phyloP scores from a whole-genome alignment of 345 rosid species.

The Gossypium mustelinum region DNA sequence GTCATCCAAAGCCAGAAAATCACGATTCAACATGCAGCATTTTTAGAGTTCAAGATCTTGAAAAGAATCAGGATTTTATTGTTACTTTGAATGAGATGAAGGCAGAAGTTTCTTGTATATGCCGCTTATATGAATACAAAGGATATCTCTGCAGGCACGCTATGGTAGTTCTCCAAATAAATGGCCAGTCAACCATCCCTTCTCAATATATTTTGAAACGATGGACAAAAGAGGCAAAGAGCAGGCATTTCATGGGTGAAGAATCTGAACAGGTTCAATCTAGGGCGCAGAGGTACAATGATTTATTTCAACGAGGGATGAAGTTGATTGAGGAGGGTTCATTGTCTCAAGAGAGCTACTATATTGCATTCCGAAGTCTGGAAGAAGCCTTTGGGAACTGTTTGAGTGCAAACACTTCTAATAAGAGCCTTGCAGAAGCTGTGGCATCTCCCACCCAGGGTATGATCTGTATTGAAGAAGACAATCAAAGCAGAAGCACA shows the following conservation, averaged over 20 bases:
- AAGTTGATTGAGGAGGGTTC: conserved; percentile 63
- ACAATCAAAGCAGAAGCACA: conserved; percentile 37
- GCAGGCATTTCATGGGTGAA: conserved; percentile 33
- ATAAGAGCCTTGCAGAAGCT: conserved; percentile 48
- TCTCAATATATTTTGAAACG: conserved; percentile 56
- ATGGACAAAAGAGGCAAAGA: conserved; percentile 72
- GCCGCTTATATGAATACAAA: conserved; percentile 56
- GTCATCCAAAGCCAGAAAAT: conserved; percentile 56
- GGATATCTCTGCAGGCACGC: conserved; percentile 72
- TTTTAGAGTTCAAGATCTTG: conserved; percentile 61
- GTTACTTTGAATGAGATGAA: conserved; percentile 51
- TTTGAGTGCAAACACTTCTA: conserved; percentile 45
- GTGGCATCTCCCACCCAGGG: conserved; percentile 47
- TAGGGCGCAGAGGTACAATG: conserved; percentile 52
- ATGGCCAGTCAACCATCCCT: conserved; percentile 52
- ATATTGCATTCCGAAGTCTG: conserved; percentile 47
- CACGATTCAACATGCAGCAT: conserved; percentile 41
- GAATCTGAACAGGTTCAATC: conserved; percentile 52
- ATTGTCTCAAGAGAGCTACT: conserved; percentile 57
- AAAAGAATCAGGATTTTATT: conserved; percentile 46
- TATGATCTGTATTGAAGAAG: conserved; percentile 54
- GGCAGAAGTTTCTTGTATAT: conserved; percentile 53
- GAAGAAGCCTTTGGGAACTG: conserved; percentile 56
- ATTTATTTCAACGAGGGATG: conserved; percentile 44
- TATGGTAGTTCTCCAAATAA: conserved; percentile 60